Base-by-base conservation (phyloP, 2,329 filamentous ascomycete species). In the Exophiala xenobiotica region DNA sequence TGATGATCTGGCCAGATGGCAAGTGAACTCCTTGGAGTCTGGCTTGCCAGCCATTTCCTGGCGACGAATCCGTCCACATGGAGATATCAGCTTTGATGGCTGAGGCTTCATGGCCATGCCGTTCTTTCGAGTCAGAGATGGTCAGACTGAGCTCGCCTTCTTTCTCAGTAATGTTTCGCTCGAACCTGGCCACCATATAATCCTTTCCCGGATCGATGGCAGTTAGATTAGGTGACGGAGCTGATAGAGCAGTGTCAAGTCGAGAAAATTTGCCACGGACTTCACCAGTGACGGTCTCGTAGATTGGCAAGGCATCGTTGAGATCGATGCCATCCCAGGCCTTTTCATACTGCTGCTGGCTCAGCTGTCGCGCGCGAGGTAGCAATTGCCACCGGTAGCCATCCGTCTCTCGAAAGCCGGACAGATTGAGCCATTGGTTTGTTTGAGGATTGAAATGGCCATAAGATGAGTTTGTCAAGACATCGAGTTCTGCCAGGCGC, bases 1-100 rank as follows among this genome's bases (percentile, higher is more conserved):
- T 74, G 27, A 97, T 74, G 43, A 93, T 81, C 11, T 83, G 81
- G 1, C 93, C 93, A 56, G 87, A 81, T 29, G 87, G 84, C 77
- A 90, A 95, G 72, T 97, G 92, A 3, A 95, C 79, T 3, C 93
- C 93, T 68, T 90, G 85, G 43, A 96, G 72, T 45, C 81, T 78
- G 71, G 95, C 83, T 60, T 91, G 86, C 83, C 87, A 91, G 60
- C 82, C 87, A 64, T 85, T 85, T 4, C 87, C 86, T 54, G 81
- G 77, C 60, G 80, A 81, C 49, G 81, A 78, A 35, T 82, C 77
- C 62, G 93, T 90, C 61, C 90, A 84, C 31, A 96, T 75, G 5
- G 80, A 83, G 46, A 92, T 72, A 5, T 83, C 81, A 1, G 83
- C 88, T 49, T 79, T 80, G 47, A 92, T 81, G 63, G 79, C 70